Base-by-base conservation (phyloP, 2,329 filamentous ascomycete species). In the Penicillium sp. region DNA sequence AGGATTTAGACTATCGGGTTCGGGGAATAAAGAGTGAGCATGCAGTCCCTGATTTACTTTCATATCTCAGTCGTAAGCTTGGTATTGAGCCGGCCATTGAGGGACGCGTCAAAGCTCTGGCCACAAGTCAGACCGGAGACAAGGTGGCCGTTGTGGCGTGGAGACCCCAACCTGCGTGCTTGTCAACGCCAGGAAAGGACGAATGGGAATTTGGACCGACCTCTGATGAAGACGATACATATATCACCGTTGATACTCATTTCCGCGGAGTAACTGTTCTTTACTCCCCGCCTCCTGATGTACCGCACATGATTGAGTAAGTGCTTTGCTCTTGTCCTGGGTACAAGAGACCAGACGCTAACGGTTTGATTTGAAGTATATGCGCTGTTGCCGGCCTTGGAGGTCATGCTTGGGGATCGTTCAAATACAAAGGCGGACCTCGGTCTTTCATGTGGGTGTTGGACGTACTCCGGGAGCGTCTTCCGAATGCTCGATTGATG, bases 381-480 rank as follows among this genome's bases (percentile, higher is more conserved):
- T 55, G 52, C 30, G 52, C 52, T 13, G 38, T 55, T 33, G 52
- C 52, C 2, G 52, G 52, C 8, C 52, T 55, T 16, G 52, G 52
- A 22, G 52, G 52, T 3, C 52, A 55, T 45, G 52, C 52, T n/a
- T 55, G 52, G 52, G 52, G 52, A 33, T 55, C 52, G 6, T 55
- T 55, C 37, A 55, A 55, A 13, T 25, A 45, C 52, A 55, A 55
- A 22, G 40, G 52, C 35, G 28, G 4, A 40, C 33, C 52, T 33
- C 52, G 45, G 28, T 55, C 52, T 19, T 55, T 55, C 26, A 55
- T 55, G 52, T 55, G 52, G 52, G 40, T 55, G 14, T 19, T 55
- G 26, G 52, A 55, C 26, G 52, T 40, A 11, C 52, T 55, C 22
- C 38, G 40, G 26, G 52, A 55, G 16, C 25, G 25, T 8, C 22